These are phyloP conservation scores for Colletotrichum sp. DNA, from an alignment of 2,329 filamentous ascomycete genomes.

Conservation along the genomic window DNA sequence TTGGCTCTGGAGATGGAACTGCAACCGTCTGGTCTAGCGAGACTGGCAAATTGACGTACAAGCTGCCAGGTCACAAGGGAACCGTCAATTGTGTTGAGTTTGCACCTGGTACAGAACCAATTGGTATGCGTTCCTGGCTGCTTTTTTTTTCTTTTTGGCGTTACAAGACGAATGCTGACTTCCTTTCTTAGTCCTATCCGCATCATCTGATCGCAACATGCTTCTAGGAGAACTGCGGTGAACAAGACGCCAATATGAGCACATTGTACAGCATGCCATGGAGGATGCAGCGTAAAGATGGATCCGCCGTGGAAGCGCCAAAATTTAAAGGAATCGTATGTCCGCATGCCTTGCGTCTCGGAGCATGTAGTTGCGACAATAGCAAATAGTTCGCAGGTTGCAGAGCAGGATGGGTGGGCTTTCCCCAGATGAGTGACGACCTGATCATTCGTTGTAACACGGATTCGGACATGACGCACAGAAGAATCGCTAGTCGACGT, in stretches of 20 bases:
- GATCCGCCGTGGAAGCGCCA: not conserved
- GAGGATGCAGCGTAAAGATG: not conserved
- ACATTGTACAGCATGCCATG: not conserved
- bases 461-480: not conserved
- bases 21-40: conserved; percentile 90
- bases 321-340: not conserved
- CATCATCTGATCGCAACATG: conserved; percentile 86
- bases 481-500: not conserved
- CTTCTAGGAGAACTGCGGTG: conserved; percentile 75
- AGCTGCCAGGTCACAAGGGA: conserved; percentile 93
- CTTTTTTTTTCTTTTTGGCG: not conserved
- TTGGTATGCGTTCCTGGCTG: conserved; percentile 69
- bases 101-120: conserved; percentile 80
- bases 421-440: not conserved
- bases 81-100: conserved; percentile 96
- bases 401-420: not conserved
- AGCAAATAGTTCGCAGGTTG: not conserved
- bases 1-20: conserved; percentile 88
- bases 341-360: not conserved
- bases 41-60: conserved; percentile 90
- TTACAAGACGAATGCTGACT: conserved; percentile 34
- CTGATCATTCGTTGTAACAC: not conserved
- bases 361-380: not conserved
- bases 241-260: not conserved
- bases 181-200: conserved; percentile 73